phyloP scores from a whole-genome alignment of 2,329 filamentous ascomycete genomes.

The Sordariomycetes sp. region DNA sequence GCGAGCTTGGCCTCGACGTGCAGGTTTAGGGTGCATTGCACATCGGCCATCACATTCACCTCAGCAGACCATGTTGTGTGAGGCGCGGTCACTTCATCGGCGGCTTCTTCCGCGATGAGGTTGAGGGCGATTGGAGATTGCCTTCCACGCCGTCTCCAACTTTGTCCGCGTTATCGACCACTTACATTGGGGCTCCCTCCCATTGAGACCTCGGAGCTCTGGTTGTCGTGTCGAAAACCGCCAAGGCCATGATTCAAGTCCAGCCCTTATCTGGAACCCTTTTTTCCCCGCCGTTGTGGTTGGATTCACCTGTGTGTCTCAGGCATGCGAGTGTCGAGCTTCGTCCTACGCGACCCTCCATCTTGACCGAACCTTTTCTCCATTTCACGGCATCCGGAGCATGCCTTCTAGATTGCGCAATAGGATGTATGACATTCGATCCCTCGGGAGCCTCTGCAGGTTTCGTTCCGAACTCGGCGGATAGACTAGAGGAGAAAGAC shows the following conservation, averaged over 20 bases:
- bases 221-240: neutral
- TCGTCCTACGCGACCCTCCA: neutral
- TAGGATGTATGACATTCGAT: no score
- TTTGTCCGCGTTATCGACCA: neutral
- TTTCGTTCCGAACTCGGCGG: no score
- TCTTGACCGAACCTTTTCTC: neutral
- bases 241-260: neutral
- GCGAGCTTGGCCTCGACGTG: neutral
- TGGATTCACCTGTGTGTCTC: neutral
- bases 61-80: no score
- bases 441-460: no score
- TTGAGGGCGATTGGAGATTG: neutral
- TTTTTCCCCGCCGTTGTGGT: neutral
- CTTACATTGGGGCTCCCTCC: neutral
- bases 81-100: no score
- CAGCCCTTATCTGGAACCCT: neutral
- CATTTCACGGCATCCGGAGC: neutral
- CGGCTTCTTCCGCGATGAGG: no score
- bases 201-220: no score
- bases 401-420: neutral
- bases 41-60: no score
- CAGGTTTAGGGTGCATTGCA: no score
- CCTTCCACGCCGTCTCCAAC: neutral
- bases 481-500: no score
- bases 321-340: neutral